These are phyloP conservation scores for Penicillium maclennaniae DNA, from an alignment of 495 filamentous ascomycete genomes.

Conservation along the genomic window DNA sequence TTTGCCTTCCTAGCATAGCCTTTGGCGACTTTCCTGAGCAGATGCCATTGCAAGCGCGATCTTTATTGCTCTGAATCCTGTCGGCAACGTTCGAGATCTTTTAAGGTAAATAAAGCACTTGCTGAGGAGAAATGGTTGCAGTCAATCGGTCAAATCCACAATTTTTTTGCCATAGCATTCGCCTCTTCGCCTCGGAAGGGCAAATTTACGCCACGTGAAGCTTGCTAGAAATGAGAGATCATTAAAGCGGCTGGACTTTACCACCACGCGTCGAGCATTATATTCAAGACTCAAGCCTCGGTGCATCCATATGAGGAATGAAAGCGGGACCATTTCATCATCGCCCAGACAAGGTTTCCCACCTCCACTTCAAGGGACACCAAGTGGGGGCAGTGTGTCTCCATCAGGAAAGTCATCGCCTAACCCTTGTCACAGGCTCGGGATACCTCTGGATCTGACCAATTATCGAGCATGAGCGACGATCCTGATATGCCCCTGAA, in stretches of 20 bases:
- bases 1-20: too few species aligned
- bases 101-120: too few species aligned
- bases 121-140: too few species aligned
- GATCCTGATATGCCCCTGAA: conserved; percentile 14
- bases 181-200: not conserved
- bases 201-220: not conserved
- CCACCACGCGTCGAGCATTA: not conserved
- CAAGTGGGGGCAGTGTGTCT: conserved; percentile 3
- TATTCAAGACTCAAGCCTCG: not conserved
- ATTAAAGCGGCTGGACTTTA: not conserved
- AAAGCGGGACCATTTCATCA: not conserved
- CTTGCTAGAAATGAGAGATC: not conserved
- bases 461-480: not conserved
- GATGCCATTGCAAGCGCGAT: too few species aligned
- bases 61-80: too few species aligned
- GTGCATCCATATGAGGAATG: not conserved
- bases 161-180: not conserved
- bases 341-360: conserved; percentile 4
- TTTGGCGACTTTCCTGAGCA: too few species aligned
- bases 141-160: too few species aligned
- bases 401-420: not conserved
- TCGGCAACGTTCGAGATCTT: too few species aligned
- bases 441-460: not conserved
- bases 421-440: conserved; percentile 1
- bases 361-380: conserved; percentile 3